Evolutionary conservation across 2,329 filamentous ascomycete genomes (phyloP), one percentile per base, ranked within the genome.

Genomic region (Penicillium sp.): DNA sequence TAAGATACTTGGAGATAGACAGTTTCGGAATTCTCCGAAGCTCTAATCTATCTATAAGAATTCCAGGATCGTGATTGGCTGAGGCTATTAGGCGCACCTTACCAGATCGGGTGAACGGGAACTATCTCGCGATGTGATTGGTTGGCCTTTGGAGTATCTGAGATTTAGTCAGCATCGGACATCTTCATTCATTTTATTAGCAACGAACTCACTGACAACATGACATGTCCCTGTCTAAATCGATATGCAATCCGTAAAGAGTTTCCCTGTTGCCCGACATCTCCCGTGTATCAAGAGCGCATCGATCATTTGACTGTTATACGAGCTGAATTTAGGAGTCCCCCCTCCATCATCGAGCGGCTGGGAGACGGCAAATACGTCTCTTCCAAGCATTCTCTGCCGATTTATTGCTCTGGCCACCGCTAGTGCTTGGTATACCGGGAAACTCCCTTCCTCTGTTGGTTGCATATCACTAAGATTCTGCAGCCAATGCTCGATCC

Each of bases 371-470:
- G 52, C 61, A 45, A 63, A 60, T 8, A 66, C 52, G 20, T 66
- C 60, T 14, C 59, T 49, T 2, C 57, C 56, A 1, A 62, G 47
- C 26, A 50, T 56, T 21, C 52, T 60, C 35, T 63, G 62, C 20
- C 42, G 52, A 43, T 66, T 66, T 20, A 66, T 58, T 2, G 55
- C 60, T 3, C 58, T 63, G 8, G 54, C 59, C n/a, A 65, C 63
- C 7, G 49, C 43, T 8, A 65, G 45, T 2, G 60, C 58, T 42
- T 66, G 64, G 48, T 67, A 65, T 1, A 65, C 55, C 3, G 64
- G 64, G 18, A 66, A 67, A 14, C 60, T 60, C 0, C 64, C 62
- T 40, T 67, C 64, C 33, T 67, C 63, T 3, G 64, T 66, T 18
- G 65, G 62, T 9, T 65, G 62, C 46, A 63, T 5, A 8, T 46